A percentile compares a stretch with the other conserved stretches of the same genome.
These are phyloP conservation scores for Acacia concinna DNA, from an alignment of 331 rosid species.

Conservation along the genomic window DNA sequence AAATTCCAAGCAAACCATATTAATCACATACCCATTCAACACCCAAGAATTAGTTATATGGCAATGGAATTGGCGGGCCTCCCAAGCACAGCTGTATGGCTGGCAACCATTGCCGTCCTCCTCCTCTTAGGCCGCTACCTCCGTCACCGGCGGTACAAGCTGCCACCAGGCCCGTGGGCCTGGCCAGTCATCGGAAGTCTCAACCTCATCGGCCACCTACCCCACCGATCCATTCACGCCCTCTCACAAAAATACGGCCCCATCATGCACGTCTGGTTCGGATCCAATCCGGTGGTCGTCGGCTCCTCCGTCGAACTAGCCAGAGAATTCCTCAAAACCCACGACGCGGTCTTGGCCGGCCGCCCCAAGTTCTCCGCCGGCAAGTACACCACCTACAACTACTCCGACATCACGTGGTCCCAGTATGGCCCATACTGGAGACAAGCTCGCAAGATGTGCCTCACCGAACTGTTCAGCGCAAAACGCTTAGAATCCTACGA, in stretches of 20 bases:
- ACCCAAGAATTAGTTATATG: background rate
- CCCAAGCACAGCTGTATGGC: constrained; percentile 37
- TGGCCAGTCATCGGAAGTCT: constrained; percentile 87
- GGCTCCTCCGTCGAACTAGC: constrained; percentile 63
- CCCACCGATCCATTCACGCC: constrained; percentile 57
- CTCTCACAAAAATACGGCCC: constrained; percentile 68
- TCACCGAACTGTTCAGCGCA: constrained; percentile 55
- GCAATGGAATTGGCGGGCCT: constrained; percentile 25
- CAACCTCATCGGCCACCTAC: constrained; percentile 63
- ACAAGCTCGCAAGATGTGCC: constrained; percentile 72
- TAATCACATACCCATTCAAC: background rate
- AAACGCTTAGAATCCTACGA: constrained; percentile 61
- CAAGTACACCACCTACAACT: constrained; percentile 68
- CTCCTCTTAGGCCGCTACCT: constrained; percentile 41
- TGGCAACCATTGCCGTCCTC: constrained; percentile 46
- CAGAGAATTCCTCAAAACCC: constrained; percentile 57
- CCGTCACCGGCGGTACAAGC: constrained; percentile 39
- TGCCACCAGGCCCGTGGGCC: constrained; percentile 79
- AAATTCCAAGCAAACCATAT: background rate
- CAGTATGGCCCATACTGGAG: constrained; percentile 79
- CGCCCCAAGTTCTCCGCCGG: constrained; percentile 72
- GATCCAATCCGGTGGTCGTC: constrained; percentile 54
- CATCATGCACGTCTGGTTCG: constrained; percentile 55
- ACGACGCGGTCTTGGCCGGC: constrained; percentile 48
- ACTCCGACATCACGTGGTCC: constrained; percentile 78